Evolutionary conservation across 2,329 filamentous ascomycete species (phyloP), one percentile per base, ranked within the genome.

Genomic region (Lasiodiplodia sp.): DNA sequence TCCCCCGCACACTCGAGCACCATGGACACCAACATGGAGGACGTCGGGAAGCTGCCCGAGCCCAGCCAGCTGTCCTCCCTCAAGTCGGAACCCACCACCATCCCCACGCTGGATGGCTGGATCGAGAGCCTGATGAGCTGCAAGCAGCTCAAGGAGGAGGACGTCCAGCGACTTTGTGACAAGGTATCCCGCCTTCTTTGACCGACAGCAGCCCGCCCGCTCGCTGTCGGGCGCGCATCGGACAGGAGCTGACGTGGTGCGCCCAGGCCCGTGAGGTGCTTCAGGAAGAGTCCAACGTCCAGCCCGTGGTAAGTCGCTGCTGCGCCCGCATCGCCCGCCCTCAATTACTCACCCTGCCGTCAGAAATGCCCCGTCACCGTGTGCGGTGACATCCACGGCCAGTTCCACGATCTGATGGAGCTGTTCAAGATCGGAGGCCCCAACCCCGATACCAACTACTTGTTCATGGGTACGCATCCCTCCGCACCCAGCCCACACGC

Each of bases 11-110:
- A 31, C 37, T 34, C 28, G 21, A 23, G 83, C 63, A 87, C 77
- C 73, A 97, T 97, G 94, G 95, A 99, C 83, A 97, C 94, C 79
- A 97, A 96, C 83, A 99, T 99, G 96, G 95, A 97, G 86, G 96
- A 99, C 81, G 94, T 97, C 75, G 66, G 66, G 23, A 92, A 94
- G 83, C 90, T 92, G 77, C 92, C 94, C 81, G 90, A 92, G 79
- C 87, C 89, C 73, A 88, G 92, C 79, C 91, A 91, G 78, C 83
- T 97, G 73, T 81, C 82, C 68, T 81, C 82, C 75, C 89, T 91
- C 70, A 85, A 89, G 68, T 87, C 89, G 77, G 96, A 98, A 84
- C 92, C 95, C 68, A 90, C 94, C 70, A 93, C 94, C 74, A 96
- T 97, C 85, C 90, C 92, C 71, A 97, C 93, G 70, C 87, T 99